A percentile compares a stretch with the other conserved stretches of the same genome.
Conservation (phyloP, 1,284 basidiomycete species). For the Cutaneotrichosporon daszewskae region DNA sequence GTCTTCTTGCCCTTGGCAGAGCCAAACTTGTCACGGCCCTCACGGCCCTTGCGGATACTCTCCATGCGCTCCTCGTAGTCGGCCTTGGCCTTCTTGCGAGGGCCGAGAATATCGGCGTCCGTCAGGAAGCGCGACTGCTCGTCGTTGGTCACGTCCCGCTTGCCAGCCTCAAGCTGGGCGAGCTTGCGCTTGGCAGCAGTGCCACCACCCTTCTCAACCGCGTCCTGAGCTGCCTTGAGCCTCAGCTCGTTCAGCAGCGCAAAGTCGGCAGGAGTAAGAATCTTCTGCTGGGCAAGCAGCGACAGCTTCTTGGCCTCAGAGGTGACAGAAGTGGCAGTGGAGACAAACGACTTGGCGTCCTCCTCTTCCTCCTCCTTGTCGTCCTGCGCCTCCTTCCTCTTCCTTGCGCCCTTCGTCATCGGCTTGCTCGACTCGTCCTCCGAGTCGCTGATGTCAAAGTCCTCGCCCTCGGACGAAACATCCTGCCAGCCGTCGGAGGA, state of each 20-base stretch:
- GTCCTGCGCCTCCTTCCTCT: conserved; percentile 38
- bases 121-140: conserved; percentile 66
- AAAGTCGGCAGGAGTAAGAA: conserved; percentile 96
- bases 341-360: conserved; percentile 40
- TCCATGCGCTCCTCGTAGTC: conserved; percentile 94
- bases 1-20: conserved; percentile 84
- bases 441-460: conserved; percentile 75
- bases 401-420: conserved; percentile 18
- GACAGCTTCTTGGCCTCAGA: conserved; percentile 46
- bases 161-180: conserved; percentile 64
- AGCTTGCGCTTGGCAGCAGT: conserved; percentile 81
- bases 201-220: conserved; percentile 66
- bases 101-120: conserved; percentile 88
- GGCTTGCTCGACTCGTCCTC: conserved; percentile 60
- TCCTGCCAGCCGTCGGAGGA: conserved; percentile 77
- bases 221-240: conserved; percentile 69
- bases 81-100: conserved; percentile 87
- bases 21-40: conserved; percentile 93
- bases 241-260: conserved; percentile 85
- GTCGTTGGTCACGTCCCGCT: conserved; percentile 52
- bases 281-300: conserved; percentile 54
- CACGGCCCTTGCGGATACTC: conserved; percentile 83
- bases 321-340: conserved; percentile 33
- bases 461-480: conserved; percentile 67
- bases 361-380: conserved; percentile 34